Base-by-base conservation (phyloP, 1,284 basidiomycete species). In the Ganoderma lingzhi region DNA sequence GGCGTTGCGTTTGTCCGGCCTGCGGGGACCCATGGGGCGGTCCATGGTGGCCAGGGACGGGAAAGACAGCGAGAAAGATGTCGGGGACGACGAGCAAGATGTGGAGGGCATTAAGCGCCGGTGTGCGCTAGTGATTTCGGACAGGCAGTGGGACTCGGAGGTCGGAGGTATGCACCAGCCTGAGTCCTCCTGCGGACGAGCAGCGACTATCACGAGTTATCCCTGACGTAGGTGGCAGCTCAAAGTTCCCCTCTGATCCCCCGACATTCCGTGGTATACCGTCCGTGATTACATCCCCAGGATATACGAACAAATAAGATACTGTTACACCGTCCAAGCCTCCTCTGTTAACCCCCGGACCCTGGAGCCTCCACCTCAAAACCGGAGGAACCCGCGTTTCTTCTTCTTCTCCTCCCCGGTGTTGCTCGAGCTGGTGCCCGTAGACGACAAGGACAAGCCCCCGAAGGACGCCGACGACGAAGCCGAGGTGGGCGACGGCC, bases 331-430 rank as follows among this genome's bases (percentile, higher is more conserved):
- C n/a, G 59, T 61, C 59, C 59, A 61, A 28, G 41, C 59, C 39
- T 14, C 14, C 53, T 53, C 53, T 55, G 28, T 17, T 28, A 55
- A 6, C 9, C 35, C 28, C n/a, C 28, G 41, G 39, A 61, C 23
- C 58, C 41, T 28, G 8, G n/a, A 42, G 59, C 39, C 10, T 28
- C 5, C 59, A 42, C 8, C 51, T 76, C 68, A 90, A 76, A 91
- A 91, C 55, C 87, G 84, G 82, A 95, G 94, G 76, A 96, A 84
- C 23, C 91, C 87, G 84, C 93, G 93, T 85, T 93, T 94, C 82
- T 93, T 93, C 83, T 91, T 90, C 79, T 93, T 87, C 73, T 86
- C 81, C 76, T 78, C 84, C 44, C 63, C 64, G 41, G 53, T 53
- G 32, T 75, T 80, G 23, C 80, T 80, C 30, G 73, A 77, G 63